phyloP scores from a whole-genome alignment of 1,139 yeast genomes.

The Saccharomyces hybrid region DNA sequence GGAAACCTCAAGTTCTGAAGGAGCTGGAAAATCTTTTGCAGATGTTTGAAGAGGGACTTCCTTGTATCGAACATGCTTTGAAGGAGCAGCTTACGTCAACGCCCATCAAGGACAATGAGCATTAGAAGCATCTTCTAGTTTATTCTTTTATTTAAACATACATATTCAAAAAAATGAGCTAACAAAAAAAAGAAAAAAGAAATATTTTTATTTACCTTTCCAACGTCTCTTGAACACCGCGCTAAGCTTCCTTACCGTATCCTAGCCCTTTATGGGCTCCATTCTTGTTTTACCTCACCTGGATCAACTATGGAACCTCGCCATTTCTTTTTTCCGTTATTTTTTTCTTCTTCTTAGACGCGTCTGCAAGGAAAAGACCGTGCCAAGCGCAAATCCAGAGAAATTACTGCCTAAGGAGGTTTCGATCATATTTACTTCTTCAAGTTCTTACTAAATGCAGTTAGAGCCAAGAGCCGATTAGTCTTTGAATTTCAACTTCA shows the following conservation, averaged over 20 bases:
- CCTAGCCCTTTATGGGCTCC: neutral
- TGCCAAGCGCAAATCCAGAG: neutral
- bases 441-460: neutral
- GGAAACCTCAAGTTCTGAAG: conserved; percentile 26
- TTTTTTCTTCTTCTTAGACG: neutral
- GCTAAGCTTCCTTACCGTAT: neutral
- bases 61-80: conserved; percentile 26
- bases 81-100: conserved; percentile 17
- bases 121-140: neutral
- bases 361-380: neutral
- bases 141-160: neutral
- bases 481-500: neutral
- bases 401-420: neutral
- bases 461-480: neutral
- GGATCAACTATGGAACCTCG: neutral
- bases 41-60: conserved; percentile 28
- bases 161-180: neutral
- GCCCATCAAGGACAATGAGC: conserved; percentile 7
- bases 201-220: neutral
- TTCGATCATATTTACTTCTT: neutral
- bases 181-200: neutral
- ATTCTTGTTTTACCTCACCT: neutral
- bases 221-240: neutral
- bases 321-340: neutral
- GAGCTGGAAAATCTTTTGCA: conserved; percentile 25